These are phyloP conservation scores for Aegle marmelos DNA, from an alignment of 345 rosid species.

Conservation along the genomic window DNA sequence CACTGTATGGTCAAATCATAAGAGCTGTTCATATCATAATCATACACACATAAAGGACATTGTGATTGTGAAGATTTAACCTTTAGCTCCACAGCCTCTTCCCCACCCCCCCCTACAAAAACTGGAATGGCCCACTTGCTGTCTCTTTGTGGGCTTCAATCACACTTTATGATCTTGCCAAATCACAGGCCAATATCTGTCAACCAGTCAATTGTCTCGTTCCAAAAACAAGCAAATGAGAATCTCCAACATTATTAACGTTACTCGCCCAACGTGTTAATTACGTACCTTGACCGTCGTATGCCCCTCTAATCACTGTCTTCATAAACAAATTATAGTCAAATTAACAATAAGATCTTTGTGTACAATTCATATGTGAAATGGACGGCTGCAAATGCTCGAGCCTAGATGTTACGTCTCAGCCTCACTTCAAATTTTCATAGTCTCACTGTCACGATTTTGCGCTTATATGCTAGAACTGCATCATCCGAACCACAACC, in stretches of 20 bases:
- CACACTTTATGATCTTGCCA: constrained; percentile 49
- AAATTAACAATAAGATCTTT: neutral
- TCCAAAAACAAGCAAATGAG: constrained; percentile 28
- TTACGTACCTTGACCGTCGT: constrained; percentile 13
- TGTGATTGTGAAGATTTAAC: constrained; percentile 47
- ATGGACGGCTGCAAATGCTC: neutral
- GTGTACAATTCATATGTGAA: neutral
- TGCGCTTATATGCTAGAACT: neutral
- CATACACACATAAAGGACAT: constrained; percentile 19
- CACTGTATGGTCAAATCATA: constrained; percentile 47
- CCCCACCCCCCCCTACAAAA: constrained; percentile 30
- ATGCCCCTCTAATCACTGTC: constrained; percentile 7
- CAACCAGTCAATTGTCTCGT: constrained; percentile 38
- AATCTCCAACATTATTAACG: constrained; percentile 17
- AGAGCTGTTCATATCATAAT: constrained; percentile 19
- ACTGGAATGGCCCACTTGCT: constrained; percentile 58
- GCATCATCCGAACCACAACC: neutral
- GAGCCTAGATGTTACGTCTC: constrained; percentile 4
- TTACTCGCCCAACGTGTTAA: constrained; percentile 3
- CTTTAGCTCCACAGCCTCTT: neutral
- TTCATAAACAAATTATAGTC: neutral
- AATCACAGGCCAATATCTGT: constrained; percentile 34
- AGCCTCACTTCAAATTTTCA: neutral
- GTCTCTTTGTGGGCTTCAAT: constrained; percentile 54
- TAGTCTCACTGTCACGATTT: neutral